A percentile compares a stretch with the other conserved stretches of the same genome.
Conservation (phyloP, 768 basidiomycete species). For the Leccinum disarticulatum region DNA sequence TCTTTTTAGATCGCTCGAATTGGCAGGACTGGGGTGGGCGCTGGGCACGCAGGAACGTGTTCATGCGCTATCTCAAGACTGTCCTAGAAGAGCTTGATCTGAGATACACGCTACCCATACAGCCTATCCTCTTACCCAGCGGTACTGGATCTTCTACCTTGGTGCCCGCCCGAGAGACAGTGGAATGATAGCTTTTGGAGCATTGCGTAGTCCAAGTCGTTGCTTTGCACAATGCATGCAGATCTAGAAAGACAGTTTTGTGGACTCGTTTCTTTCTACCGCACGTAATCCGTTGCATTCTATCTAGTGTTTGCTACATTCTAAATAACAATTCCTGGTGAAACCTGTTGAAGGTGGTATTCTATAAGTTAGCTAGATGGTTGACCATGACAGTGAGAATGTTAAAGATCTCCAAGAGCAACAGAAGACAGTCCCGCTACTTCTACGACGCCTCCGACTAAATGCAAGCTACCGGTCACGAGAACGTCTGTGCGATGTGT, state of each 20-base stretch:
- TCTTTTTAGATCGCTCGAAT: constrained; percentile 61
- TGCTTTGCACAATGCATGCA: neutral
- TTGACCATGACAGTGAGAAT: neutral
- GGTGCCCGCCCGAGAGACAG: neutral
- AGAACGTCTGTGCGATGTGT: constrained; percentile 55
- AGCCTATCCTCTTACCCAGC: constrained; percentile 60
- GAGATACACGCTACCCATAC: constrained; percentile 66
- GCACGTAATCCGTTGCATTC: neutral
- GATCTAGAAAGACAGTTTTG: neutral
- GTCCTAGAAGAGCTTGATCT: constrained; percentile 74
- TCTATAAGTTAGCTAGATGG: constrained; percentile 13
- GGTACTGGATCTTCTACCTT: constrained; percentile 6
- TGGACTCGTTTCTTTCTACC: neutral
- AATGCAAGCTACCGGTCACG: constrained; percentile 89
- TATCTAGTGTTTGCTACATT: neutral
- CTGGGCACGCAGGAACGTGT: constrained; percentile 69
- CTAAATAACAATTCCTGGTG: neutral
- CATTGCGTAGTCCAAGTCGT: neutral
- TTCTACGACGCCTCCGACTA: constrained; percentile 93
- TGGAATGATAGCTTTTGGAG: neutral
- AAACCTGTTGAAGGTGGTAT: constrained; percentile 39
- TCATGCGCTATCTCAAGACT: constrained; percentile 74
- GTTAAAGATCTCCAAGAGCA: constrained; percentile 48
- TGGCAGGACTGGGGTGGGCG: constrained; percentile 89
- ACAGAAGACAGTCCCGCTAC: constrained; percentile 78